These are phyloP conservation scores for Rhodotorula diobovata DNA, from an alignment of 768 basidiomycete species.

Conservation along the genomic window DNA sequence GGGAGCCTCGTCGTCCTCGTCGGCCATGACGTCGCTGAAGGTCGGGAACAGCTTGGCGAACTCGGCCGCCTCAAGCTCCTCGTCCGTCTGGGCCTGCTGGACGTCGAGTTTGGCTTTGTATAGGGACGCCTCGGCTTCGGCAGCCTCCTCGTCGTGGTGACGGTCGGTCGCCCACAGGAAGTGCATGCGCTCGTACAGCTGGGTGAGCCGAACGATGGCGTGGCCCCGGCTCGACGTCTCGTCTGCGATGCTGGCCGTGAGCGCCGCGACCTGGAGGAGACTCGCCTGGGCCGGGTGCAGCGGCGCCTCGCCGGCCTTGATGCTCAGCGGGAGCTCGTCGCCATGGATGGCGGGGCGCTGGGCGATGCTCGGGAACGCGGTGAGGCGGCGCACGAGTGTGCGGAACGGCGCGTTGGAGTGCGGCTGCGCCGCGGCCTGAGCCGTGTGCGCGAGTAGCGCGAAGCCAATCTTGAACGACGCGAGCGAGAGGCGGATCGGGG, in stretches of 20 bases:
- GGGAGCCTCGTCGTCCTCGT: background rate
- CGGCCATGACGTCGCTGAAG: constrained; percentile 53
- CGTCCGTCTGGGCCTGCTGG: constrained; percentile 60
- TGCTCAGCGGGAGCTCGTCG: constrained; percentile 34
- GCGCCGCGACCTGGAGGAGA: constrained; percentile 37
- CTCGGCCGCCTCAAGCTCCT: constrained; percentile 74
- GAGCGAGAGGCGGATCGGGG: constrained; percentile 64
- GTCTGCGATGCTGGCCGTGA: constrained; percentile 51
- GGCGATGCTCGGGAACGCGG: constrained; percentile 39
- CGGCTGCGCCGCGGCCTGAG: constrained; percentile 1
- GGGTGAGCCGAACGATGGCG: constrained; percentile 50
- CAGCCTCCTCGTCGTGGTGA: constrained; percentile 62
- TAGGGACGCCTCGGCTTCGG: constrained; percentile 63
- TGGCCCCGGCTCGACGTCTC: constrained; percentile 5
- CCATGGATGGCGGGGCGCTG: background rate
- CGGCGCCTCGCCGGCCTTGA: constrained; percentile 35
- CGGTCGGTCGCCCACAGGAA: constrained; percentile 81
- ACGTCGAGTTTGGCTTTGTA: constrained; percentile 64
- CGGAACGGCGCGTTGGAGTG: constrained; percentile 33
- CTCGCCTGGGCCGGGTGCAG: constrained; percentile 32
- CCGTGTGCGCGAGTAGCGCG: constrained; percentile 26
- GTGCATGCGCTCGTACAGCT: constrained; percentile 63
- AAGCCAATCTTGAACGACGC: constrained; percentile 68
- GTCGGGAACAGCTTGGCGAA: constrained; percentile 80
- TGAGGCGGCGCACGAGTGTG: constrained; percentile 34